Conservation (phyloP, 352 stramenopile species). For the Pythium oligandrum region DNA sequence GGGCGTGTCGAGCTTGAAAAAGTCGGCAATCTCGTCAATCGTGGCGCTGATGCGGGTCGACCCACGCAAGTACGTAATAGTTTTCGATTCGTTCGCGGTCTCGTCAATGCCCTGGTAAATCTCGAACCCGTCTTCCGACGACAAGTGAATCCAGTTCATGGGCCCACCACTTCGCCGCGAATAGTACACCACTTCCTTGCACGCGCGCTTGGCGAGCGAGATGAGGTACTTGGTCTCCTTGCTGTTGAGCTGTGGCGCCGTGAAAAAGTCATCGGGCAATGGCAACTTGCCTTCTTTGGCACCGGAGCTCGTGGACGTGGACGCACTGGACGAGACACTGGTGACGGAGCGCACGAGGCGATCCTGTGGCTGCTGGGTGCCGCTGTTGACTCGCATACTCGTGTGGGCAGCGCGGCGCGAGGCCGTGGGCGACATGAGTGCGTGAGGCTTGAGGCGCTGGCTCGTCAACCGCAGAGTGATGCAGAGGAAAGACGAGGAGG, state of each 20-base stretch:
- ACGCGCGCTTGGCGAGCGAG: slow-evolving; percentile 66
- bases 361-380: too few species aligned
- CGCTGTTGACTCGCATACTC: too few species aligned
- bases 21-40: slow-evolving; percentile 75
- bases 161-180: slow-evolving; percentile 57
- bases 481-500: too few species aligned
- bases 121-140: slow-evolving; percentile 64
- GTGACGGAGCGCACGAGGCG: too few species aligned
- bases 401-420: too few species aligned
- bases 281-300: slow-evolving; percentile 34
- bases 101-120: slow-evolving; percentile 71
- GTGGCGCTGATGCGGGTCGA: slow-evolving; percentile 69
- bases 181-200: slow-evolving; percentile 85
- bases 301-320: not conserved
- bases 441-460: too few species aligned
- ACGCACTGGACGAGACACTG: not conserved
- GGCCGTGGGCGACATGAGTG: too few species aligned
- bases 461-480: too few species aligned
- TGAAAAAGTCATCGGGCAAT: slow-evolving; percentile 68
- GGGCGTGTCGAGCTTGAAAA: slow-evolving; percentile 71
- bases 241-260: slow-evolving; percentile 41
- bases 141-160: slow-evolving; percentile 76
- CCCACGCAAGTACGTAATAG: slow-evolving; percentile 65
- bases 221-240: slow-evolving; percentile 71
- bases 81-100: slow-evolving; percentile 12